These are phyloP conservation scores for Citrus inodora DNA, from an alignment of 345 rosid genomes.

Conservation along the genomic window DNA sequence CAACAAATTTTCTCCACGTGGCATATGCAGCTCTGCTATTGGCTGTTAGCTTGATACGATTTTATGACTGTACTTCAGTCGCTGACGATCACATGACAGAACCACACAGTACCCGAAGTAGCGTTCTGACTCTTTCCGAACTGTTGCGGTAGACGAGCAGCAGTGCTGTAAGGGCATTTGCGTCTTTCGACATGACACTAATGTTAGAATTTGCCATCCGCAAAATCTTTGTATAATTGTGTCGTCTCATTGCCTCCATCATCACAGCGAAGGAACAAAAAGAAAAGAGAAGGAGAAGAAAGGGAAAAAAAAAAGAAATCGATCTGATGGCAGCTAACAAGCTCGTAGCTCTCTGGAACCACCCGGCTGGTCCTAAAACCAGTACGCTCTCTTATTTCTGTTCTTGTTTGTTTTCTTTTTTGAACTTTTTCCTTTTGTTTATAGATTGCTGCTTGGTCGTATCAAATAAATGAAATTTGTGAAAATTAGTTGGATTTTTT, in stretches of 20 bases:
- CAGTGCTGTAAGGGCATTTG: neutral
- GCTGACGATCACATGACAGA: too few relatives aligned
- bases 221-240: neutral
- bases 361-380: slow-evolving; percentile 50
- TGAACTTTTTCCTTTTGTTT: neutral
- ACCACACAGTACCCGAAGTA: too few relatives aligned
- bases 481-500: too few relatives aligned
- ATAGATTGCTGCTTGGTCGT: neutral
- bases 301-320: neutral
- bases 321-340: slow-evolving; percentile 23
- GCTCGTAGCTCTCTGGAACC: slow-evolving; percentile 47
- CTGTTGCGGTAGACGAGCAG: too few relatives aligned
- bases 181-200: neutral
- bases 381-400: slow-evolving; percentile 19
- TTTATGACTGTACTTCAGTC: too few relatives aligned
- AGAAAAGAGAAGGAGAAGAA: too few relatives aligned
- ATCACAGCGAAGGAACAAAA: neutral
- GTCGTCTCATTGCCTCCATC: neutral
- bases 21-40: too few relatives aligned
- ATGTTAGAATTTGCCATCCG: neutral
- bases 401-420: neutral
- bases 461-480: neutral
- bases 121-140: too few relatives aligned
- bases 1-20: too few relatives aligned
- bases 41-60: too few relatives aligned